Conservation (phyloP, 2,329 filamentous ascomycete genomes). For the Colletotrichum karsti region DNA sequence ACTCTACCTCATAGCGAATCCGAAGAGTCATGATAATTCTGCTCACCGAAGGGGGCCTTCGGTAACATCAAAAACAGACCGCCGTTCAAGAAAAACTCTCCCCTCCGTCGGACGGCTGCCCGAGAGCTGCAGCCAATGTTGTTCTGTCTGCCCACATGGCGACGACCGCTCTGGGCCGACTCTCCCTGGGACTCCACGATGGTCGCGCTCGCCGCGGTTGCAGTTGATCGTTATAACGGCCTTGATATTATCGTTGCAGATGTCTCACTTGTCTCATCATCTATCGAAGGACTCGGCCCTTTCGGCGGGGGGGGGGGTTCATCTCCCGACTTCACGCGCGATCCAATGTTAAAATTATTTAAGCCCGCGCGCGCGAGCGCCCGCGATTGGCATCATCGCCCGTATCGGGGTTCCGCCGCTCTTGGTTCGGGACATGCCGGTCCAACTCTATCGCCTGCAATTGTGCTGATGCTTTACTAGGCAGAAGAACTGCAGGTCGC, state of each 20-base stretch:
- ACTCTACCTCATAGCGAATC: not conserved
- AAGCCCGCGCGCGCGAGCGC: not conserved
- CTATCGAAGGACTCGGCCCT: constrained; percentile 11
- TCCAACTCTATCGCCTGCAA: not conserved
- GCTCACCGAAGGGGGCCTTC: not conserved
- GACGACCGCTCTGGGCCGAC: not conserved
- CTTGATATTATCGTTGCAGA: constrained; percentile 10
- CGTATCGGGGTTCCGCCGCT: not conserved
- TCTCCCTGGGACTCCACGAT: not conserved
- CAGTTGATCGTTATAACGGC: constrained; percentile 11
- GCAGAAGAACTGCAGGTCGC: no score
- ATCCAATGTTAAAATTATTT: no score
- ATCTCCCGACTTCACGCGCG: constrained; percentile 21
- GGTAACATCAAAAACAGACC: not conserved
- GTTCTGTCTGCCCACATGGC: not conserved
- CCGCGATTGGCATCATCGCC: not conserved
- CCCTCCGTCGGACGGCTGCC: not conserved
- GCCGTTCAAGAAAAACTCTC: not conserved
- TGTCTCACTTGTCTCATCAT: constrained; percentile 21
- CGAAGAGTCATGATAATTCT: not conserved
- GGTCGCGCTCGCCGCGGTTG: not conserved
- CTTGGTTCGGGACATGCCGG: not conserved
- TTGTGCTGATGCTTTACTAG: no score
- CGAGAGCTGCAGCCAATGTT: constrained; percentile 1
- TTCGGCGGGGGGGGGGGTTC: not conserved